Evolutionary conservation across 805 yeast species (phyloP).

Genomic region (Starmerella davenportii): DNA sequence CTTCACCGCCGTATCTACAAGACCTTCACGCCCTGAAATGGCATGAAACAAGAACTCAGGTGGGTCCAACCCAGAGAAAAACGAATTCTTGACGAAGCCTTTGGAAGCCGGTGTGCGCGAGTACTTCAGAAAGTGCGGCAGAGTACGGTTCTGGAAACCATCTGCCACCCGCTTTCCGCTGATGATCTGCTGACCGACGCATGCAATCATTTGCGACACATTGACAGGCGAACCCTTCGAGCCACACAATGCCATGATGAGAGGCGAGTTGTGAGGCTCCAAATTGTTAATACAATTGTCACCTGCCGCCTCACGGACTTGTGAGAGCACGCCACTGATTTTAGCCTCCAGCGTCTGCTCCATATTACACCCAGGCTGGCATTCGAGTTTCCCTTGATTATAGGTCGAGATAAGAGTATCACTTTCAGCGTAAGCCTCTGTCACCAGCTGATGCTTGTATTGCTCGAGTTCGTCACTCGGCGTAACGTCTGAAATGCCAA

Average conservation of each 20-base stretch:
- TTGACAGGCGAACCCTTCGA: slow-evolving; percentile 95
- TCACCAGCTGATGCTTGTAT: slow-evolving; percentile 76
- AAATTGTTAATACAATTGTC: slow-evolving; percentile 89
- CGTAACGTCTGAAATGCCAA: slow-evolving; percentile 93
- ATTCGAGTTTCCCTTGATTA: slow-evolving; percentile 75
- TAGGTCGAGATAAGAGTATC: slow-evolving; percentile 70
- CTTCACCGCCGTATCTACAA: slow-evolving; percentile 97
- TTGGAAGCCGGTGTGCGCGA: slow-evolving; percentile 95
- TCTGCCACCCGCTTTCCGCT: slow-evolving; percentile 98
- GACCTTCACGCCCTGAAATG: slow-evolving; percentile 97
- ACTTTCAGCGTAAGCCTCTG: slow-evolving; percentile 75
- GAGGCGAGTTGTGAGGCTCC: slow-evolving; percentile 80
- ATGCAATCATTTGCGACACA: slow-evolving; percentile 98
- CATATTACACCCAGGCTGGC: slow-evolving; percentile 98
- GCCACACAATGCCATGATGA: slow-evolving; percentile 98
- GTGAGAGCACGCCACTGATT: slow-evolving; percentile 87
- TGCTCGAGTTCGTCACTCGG: slow-evolving; percentile 64
- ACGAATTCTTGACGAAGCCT: slow-evolving; percentile 93
- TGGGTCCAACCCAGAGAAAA: slow-evolving; percentile 83
- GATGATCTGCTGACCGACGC: slow-evolving; percentile 94
- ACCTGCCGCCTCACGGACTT: slow-evolving; percentile 97
- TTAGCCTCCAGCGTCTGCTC: slow-evolving; percentile 96
- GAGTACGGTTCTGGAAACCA: slow-evolving; percentile 97
- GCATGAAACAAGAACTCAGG: slow-evolving; percentile 97
- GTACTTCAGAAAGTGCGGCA: slow-evolving; percentile 90